Base-by-base conservation (phyloP, 148 eudicot genomes). In the Talinum fruticosum region DNA sequence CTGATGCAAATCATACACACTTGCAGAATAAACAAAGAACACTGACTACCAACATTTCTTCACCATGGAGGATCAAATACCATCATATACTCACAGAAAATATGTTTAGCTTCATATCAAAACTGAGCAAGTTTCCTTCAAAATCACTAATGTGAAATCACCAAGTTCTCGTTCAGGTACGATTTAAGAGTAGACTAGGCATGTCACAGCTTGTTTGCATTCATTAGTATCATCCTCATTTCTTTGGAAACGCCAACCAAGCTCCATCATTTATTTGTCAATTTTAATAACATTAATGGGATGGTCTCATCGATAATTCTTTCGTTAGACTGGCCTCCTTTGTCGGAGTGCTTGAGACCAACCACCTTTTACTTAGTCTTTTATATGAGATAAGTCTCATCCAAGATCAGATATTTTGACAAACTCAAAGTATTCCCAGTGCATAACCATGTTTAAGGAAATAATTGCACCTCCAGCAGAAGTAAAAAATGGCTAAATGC, bases 161-260 rank as follows among this genome's bases (percentile, higher is more conserved):
- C 44, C 67, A 61, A 66, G 70, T 71, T 53, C 41, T 21, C 45
- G 41, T 61, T 47, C 76, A 44, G 35, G 64, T 72, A 79, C 45
- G 18, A 57, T 44, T 41, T 14, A 44, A 71, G 23, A 28, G 28
- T 71, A 71, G 54, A 8, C 65, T 23, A 15, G 23, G 35, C 35
- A 71, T 34, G 74, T 29, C 34, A 71, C 24, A 44, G n/a, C 59
- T 71, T 71, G 33, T 28, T 45, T 51, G 28, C 6, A 35, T 16
- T 12, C 18, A 24, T 45, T 18, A 14, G 10, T 8, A 1, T 26
- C 0, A 30, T 59, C 57, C 24, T 16, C 44, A 59, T 35, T 8
- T 54, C 59, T 29, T 36, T 28, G 30, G 51, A 54, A 28, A 71
- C 69, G 71, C 26, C 69, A 54, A 47, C 54, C 54, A 70, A 23